phyloP scores from a whole-genome alignment of 805 yeast genomes.

The Kuraishia hungarica region DNA sequence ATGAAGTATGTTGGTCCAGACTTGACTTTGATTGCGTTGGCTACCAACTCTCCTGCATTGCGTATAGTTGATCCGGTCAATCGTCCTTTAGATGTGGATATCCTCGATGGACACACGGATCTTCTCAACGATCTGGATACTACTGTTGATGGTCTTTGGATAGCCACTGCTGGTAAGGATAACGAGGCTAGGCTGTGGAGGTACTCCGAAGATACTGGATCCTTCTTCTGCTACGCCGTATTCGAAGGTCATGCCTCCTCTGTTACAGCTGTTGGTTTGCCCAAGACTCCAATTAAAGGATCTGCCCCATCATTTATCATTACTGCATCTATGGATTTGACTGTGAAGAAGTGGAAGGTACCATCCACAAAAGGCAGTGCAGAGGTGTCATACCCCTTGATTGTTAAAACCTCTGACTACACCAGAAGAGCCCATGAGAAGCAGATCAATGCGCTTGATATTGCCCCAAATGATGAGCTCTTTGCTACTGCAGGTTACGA shows the following conservation, averaged over 20 bases:
- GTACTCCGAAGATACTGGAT: conserved; percentile 33
- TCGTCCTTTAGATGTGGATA: conserved; percentile 48
- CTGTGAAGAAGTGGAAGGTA: conserved; percentile 79
- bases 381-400: conserved; percentile 12
- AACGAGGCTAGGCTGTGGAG: conserved; percentile 79
- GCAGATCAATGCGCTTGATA: conserved; percentile 83
- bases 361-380: conserved; percentile 20
- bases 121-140: conserved; percentile 74
- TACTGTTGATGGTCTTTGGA: conserved; percentile 77
- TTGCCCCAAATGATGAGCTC: conserved; percentile 82
- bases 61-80: conserved; percentile 61
- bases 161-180: conserved; percentile 90
- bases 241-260: conserved; percentile 85
- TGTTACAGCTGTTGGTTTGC: conserved; percentile 73
- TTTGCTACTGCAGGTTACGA: conserved; percentile 95
- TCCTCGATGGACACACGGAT: conserved; percentile 80
- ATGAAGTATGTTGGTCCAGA: conserved; percentile 68
- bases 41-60: conserved; percentile 88
- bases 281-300: conserved; percentile 35
- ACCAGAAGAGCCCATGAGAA: conserved; percentile 96
- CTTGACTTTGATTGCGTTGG: conserved; percentile 58
- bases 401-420: conserved; percentile 61
- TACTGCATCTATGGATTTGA: conserved; percentile 81
- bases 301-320: conserved; percentile 57
- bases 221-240: conserved; percentile 41